Conservation (phyloP, 352 stramenopile species). For the Phytopythium chamaehyphon region DNA sequence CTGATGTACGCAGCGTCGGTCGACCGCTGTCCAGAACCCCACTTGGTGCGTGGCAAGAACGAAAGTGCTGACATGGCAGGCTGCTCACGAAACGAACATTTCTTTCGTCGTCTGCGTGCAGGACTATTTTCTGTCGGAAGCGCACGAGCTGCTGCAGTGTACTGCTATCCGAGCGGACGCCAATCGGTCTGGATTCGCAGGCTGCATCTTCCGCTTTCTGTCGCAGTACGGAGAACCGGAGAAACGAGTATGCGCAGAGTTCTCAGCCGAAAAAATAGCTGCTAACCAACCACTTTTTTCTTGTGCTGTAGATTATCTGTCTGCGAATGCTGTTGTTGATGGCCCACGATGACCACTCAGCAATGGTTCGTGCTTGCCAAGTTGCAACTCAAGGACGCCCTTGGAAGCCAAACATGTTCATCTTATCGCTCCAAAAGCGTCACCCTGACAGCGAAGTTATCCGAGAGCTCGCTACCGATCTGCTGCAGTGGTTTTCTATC, state of each 20-base stretch:
- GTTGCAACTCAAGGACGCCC: conserved; percentile 59
- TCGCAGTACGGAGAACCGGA: conserved; percentile 40
- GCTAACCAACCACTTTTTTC: not conserved
- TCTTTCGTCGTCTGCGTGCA: conserved; percentile 10
- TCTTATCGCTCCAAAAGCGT: conserved; percentile 70
- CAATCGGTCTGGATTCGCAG: conserved; percentile 51
- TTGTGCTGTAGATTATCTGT: conserved; percentile 34
- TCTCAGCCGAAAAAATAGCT: not conserved
- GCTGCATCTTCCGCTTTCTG: conserved; percentile 56
- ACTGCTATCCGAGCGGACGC: conserved; percentile 32
- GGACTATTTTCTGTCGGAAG: conserved; percentile 56
- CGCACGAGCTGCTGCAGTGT: conserved; percentile 48
- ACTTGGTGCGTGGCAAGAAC: conserved; percentile 29
- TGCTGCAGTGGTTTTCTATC: conserved; percentile 39
- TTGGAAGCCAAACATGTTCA: conserved; percentile 80
- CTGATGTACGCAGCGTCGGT: conserved; percentile 60
- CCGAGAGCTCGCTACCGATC: conserved; percentile 27
- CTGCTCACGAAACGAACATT: not conserved
- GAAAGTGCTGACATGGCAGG: not conserved
- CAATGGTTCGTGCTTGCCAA: conserved; percentile 50
- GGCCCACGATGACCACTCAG: conserved; percentile 39
- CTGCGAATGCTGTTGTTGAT: conserved; percentile 55
- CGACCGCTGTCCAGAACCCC: conserved; percentile 54
- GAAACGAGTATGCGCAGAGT: conserved; percentile 47
- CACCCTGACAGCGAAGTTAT: conserved; percentile 48